Conservation (phyloP, 2,329 filamentous ascomycete genomes). For the Apiospora saccharicola region DNA sequence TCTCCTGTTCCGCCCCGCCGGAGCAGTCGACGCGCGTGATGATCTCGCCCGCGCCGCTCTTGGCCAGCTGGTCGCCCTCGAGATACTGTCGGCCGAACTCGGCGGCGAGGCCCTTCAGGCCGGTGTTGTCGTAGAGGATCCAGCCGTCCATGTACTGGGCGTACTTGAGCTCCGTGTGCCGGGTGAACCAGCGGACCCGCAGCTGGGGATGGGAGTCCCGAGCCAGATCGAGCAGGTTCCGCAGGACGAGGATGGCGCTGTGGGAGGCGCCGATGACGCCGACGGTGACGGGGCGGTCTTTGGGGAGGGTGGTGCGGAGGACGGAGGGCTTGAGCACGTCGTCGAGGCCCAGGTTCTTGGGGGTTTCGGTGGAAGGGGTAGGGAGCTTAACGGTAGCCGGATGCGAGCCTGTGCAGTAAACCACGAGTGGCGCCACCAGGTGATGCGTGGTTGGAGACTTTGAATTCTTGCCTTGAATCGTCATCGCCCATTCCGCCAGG, state of each 20-base stretch:
- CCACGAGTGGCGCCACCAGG: neutral
- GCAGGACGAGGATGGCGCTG: constrained; percentile 67
- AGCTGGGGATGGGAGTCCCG: constrained; percentile 58
- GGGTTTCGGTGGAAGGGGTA: constrained; percentile 39
- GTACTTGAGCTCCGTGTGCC: constrained; percentile 63
- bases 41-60: constrained; percentile 54
- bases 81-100: constrained; percentile 66
- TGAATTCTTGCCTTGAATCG: neutral
- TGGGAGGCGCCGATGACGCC: constrained; percentile 69
- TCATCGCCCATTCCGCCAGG: neutral
- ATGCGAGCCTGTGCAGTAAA: constrained; percentile 44
- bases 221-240: constrained; percentile 65
- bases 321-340: constrained; percentile 60
- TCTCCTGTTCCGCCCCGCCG: constrained; percentile 47
- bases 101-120: constrained; percentile 68
- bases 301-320: constrained; percentile 50
- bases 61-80: constrained; percentile 56
- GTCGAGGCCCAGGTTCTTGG: constrained; percentile 61
- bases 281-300: constrained; percentile 50
- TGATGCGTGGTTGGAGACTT: neutral
- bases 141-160: constrained; percentile 68
- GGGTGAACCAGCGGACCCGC: constrained; percentile 67
- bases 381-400: constrained; percentile 34
- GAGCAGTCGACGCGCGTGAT: constrained; percentile 55
- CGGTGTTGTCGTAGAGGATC: constrained; percentile 71